Evolutionary conservation across 176 grass and related monocot genomes (phyloP).

Genomic region (Aegilops speltoides): DNA sequence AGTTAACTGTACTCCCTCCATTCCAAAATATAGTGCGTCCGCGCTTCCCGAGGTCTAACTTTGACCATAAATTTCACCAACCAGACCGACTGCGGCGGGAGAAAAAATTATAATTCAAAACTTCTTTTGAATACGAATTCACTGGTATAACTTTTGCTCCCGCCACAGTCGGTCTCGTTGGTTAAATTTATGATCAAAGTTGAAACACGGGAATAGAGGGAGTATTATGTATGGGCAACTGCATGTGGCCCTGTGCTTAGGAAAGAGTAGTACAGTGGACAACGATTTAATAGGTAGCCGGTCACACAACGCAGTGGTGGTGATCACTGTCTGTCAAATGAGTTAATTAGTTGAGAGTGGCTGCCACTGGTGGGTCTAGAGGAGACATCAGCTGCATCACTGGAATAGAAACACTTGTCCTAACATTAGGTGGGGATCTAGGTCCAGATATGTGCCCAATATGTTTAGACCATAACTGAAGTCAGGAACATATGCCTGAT

Average conservation of each 20-base stretch:
- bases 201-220: too few relatives aligned
- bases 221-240: neutral
- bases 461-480: neutral
- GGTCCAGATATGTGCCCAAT: neutral
- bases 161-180: too few relatives aligned
- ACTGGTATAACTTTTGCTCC: too few relatives aligned
- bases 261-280: neutral
- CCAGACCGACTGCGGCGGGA: too few relatives aligned
- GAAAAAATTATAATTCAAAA: too few relatives aligned
- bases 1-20: too few relatives aligned
- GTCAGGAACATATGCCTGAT: neutral
- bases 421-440: slow-evolving; percentile 38
- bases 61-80: too few relatives aligned
- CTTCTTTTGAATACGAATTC: too few relatives aligned
- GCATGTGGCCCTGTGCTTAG: slow-evolving; percentile 2
- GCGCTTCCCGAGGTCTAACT: too few relatives aligned
- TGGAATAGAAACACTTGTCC: slow-evolving; percentile 24
- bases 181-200: too few relatives aligned
- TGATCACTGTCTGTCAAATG: slow-evolving; percentile 6
- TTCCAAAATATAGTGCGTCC: too few relatives aligned
- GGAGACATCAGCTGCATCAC: slow-evolving; percentile 35
- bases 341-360: slow-evolving; percentile 9
- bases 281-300: neutral
- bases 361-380: slow-evolving; percentile 27
- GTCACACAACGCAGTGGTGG: neutral